phyloP scores from a whole-genome alignment of 208 protist genomes.

The Leishmania aethiopica region DNA sequence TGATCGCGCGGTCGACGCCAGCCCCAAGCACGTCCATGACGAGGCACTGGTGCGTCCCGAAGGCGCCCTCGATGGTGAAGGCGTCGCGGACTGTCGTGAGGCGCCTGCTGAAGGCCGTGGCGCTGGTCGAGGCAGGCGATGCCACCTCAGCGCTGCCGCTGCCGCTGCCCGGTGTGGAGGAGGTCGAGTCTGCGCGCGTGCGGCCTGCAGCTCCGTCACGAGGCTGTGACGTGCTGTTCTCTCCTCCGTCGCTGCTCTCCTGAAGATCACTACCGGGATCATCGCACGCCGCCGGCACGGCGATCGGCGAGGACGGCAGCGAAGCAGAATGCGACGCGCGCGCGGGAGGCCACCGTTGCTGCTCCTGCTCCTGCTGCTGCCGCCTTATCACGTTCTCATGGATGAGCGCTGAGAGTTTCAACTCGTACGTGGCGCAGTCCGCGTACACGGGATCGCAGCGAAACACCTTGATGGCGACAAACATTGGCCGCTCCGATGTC shows the following conservation, averaged over 20 bases:
- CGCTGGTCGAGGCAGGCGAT: background rate
- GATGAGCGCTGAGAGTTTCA: constrained; percentile 50
- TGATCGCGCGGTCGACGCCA: constrained; percentile 93
- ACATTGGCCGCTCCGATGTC: constrained; percentile 41
- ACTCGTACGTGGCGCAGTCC: constrained; percentile 51
- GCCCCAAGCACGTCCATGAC: constrained; percentile 95
- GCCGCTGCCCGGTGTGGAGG: background rate
- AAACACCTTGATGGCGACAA: constrained; percentile 79
- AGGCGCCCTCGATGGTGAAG: constrained; percentile 57
- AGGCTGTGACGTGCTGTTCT: background rate
- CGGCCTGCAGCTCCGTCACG: background rate
- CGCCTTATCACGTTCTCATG: constrained; percentile 34
- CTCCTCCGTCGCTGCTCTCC: background rate
- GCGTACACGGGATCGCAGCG: constrained; percentile 50
- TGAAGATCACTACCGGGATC: background rate
- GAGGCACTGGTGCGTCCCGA: constrained; percentile 90
- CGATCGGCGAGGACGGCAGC: background rate
- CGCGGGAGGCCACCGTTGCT: background rate
- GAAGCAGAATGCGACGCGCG: background rate
- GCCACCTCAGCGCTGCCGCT: background rate
- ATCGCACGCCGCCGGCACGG: too few species aligned
- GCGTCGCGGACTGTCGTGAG: constrained; percentile 42
- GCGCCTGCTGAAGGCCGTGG: constrained; percentile 7
- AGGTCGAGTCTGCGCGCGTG: background rate
- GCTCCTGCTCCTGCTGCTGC: background rate